These are phyloP conservation scores for Solanum clarkiae DNA, from an alignment of 257 asterid species.

Conservation along the genomic window DNA sequence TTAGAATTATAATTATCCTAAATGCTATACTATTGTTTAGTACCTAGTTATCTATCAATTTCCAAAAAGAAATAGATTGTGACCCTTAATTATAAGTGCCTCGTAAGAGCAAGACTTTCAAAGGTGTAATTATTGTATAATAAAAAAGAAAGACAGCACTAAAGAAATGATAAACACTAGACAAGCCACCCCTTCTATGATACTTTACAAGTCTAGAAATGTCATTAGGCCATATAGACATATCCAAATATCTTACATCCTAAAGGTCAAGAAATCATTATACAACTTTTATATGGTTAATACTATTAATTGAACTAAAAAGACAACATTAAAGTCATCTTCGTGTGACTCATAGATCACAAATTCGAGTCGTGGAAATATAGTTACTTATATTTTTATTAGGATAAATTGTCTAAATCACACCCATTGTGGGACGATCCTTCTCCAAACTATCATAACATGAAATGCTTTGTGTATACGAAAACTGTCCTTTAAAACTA, in stretches of 20 bases:
- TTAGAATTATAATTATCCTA: background rate
- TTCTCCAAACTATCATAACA: too few relatives aligned
- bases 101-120: conserved; percentile 19
- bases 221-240: background rate
- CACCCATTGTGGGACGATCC: too few relatives aligned
- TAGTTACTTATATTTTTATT: too few relatives aligned
- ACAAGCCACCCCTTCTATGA: conserved; percentile 1
- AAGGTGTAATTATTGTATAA: conserved; percentile 16
- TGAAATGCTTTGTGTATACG: background rate
- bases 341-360: too few relatives aligned
- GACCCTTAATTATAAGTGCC: conserved; percentile 43
- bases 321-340: too few relatives aligned
- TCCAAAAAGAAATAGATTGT: conserved; percentile 63
- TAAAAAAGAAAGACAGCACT: conserved; percentile 37
- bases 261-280: background rate
- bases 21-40: conserved; percentile 28
- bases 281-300: background rate
- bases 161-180: background rate
- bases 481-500: background rate
- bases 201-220: background rate
- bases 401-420: too few relatives aligned
- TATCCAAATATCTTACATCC: background rate
- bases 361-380: accelerated
- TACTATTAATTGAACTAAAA: background rate
- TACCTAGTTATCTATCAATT: conserved; percentile 1